Conservation (phyloP, 2,329 filamentous ascomycete species). For the Verticillium nubilum region DNA sequence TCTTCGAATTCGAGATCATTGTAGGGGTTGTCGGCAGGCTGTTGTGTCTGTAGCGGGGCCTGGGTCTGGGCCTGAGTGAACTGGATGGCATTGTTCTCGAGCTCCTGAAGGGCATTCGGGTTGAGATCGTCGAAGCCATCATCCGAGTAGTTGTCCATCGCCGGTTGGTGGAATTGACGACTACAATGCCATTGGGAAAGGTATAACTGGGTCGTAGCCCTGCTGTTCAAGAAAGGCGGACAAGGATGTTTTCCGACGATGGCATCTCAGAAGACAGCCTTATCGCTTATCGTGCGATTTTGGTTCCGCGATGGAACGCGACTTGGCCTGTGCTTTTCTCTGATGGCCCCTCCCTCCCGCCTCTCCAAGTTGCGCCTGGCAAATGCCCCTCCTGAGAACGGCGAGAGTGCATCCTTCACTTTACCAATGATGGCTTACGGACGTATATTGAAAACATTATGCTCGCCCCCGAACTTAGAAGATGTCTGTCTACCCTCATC, state of each 20-base stretch:
- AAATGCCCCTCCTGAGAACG: too few species aligned
- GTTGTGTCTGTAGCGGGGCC: constrained; percentile 12
- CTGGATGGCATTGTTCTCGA: constrained; percentile 59
- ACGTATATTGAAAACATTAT: too few species aligned
- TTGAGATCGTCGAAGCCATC: constrained; percentile 59
- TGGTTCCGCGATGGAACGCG: background rate
- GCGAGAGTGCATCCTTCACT: too few species aligned
- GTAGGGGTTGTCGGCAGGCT: constrained; percentile 16
- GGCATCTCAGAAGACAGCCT: background rate
- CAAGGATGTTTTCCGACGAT: background rate
- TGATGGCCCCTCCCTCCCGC: too few species aligned
- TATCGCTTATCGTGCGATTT: background rate
- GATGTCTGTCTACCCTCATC: too few species aligned
- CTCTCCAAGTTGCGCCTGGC: too few species aligned
- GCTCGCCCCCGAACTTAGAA: too few species aligned
- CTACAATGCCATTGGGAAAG: background rate
- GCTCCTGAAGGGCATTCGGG: constrained; percentile 51
- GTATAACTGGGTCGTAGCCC: background rate
- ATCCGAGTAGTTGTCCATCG: constrained; percentile 57
- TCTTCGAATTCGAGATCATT: constrained; percentile 45
- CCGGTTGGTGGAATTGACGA: background rate
- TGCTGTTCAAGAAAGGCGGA: background rate
- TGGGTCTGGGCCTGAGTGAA: constrained; percentile 46
- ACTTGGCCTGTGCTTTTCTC: background rate
- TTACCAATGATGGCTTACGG: too few species aligned